These are phyloP conservation scores for Irpex rosettiformis DNA, from an alignment of 1,284 basidiomycete species.

Conservation along the genomic window DNA sequence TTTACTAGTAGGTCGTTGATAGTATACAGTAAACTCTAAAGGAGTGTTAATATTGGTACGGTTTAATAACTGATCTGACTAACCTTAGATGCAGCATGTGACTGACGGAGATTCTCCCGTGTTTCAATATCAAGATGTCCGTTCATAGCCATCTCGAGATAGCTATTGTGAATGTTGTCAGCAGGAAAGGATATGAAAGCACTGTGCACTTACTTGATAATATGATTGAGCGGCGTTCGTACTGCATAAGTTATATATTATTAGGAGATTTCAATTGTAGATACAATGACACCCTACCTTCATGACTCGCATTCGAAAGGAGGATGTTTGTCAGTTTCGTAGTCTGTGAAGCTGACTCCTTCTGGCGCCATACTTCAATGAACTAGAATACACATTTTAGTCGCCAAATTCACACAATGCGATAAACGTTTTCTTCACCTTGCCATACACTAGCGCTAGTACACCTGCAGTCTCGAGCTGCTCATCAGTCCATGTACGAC, in stretches of 20 bases:
- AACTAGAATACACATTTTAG: constrained; percentile 43
- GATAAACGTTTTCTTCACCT: constrained; percentile 36
- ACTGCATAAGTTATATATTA: constrained; percentile 35
- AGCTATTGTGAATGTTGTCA: constrained; percentile 40
- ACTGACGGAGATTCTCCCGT: constrained; percentile 74
- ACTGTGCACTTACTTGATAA: constrained; percentile 54
- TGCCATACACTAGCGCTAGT: constrained; percentile 81
- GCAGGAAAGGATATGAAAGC: background rate
- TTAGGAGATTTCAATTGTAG: background rate
- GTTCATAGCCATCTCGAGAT: constrained; percentile 83
- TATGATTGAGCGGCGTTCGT: constrained; percentile 73
- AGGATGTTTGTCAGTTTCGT: constrained; percentile 80
- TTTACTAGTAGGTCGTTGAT: constrained; percentile 81
- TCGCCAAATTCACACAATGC: background rate
- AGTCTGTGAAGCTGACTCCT: constrained; percentile 73
- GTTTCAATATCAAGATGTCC: constrained; percentile 78
- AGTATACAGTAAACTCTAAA: constrained; percentile 67
- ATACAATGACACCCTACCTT: constrained; percentile 43
- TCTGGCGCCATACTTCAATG: constrained; percentile 87
- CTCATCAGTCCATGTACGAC: constrained; percentile 81
- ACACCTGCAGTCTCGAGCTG: constrained; percentile 87
- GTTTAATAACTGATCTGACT: constrained; percentile 10
- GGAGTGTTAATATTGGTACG: constrained; percentile 4
- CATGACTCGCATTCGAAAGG: constrained; percentile 87
- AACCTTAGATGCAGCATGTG: constrained; percentile 81